phyloP scores from a whole-genome alignment of 768 basidiomycete species.

The Chalciporus pseudorubinellus region DNA sequence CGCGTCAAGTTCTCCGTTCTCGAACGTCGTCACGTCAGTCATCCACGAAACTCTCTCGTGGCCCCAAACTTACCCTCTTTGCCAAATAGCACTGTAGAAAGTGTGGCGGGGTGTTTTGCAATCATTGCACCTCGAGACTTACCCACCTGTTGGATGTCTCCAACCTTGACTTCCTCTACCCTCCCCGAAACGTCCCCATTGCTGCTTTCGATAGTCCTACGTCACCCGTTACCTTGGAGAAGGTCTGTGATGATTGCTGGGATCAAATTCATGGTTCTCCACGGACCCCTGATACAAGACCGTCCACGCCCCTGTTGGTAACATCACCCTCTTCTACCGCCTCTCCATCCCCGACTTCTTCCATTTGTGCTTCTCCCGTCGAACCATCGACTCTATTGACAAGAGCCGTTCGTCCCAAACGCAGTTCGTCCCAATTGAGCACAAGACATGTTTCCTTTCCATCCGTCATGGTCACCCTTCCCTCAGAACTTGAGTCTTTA shows the following conservation, averaged over 20 bases:
- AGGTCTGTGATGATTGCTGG: constrained; percentile 77
- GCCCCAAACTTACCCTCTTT: constrained; percentile 17
- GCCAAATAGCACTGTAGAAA: constrained; percentile 71
- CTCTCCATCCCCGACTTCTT: constrained; percentile 33
- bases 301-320: constrained; percentile 41
- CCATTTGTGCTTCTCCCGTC: constrained; percentile 34
- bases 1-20: constrained; percentile 60
- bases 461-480: constrained; percentile 16
- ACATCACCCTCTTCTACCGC: constrained; percentile 29
- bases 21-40: constrained; percentile 72
- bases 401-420: constrained; percentile 18
- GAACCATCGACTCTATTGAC: constrained; percentile 24
- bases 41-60: neutral
- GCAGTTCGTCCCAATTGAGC: constrained; percentile 31
- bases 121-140: constrained; percentile 53
- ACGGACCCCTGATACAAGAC: constrained; percentile 38
- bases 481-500: constrained; percentile 28
- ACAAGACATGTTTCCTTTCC: constrained; percentile 26
- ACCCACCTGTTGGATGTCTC: constrained; percentile 74
- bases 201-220: constrained; percentile 52
- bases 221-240: constrained; percentile 54
- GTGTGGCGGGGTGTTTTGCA: constrained; percentile 78
- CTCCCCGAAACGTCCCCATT: constrained; percentile 67
- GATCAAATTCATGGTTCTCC: constrained; percentile 66
- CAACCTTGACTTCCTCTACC: constrained; percentile 64